These are phyloP conservation scores for Spergularia bocconei DNA, from an alignment of 148 eudicot genomes.

Conservation along the genomic window DNA sequence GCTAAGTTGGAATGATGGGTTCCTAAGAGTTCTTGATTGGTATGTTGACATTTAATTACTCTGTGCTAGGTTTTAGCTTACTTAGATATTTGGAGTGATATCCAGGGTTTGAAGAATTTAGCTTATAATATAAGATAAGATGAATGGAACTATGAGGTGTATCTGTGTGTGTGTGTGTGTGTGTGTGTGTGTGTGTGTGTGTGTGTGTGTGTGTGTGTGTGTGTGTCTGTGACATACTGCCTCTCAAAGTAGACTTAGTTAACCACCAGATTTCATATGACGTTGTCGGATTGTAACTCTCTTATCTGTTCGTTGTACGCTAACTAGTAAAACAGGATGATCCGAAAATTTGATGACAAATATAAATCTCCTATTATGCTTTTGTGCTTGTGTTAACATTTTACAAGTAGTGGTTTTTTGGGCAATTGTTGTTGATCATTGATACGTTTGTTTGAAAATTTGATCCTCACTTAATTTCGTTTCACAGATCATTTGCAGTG, in stretches of 20 bases:
- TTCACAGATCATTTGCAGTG: constrained; percentile 7
- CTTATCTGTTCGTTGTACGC: neutral
- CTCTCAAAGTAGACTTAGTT: neutral
- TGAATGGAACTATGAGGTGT: neutral
- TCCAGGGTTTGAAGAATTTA: neutral
- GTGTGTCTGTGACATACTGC: neutral
- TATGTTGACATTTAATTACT: too few species aligned
- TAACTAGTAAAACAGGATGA: neutral
- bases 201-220: neutral
- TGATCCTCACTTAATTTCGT: neutral
- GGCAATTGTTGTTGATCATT: too few species aligned
- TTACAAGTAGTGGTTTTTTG: too few species aligned
- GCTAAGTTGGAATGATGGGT: neutral
- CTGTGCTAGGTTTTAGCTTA: neutral
- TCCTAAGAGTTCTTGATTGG: too few species aligned
- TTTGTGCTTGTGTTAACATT: too few species aligned
- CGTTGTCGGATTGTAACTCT: neutral
- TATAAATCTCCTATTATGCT: too few species aligned
- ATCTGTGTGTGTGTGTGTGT: neutral
- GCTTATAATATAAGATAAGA: neutral
- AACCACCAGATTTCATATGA: neutral
- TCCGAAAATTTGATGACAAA: neutral
- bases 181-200: neutral
- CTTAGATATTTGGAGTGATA: neutral
- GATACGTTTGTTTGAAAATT: too few species aligned